A percentile compares a stretch with the other conserved stretches of the same genome.
Conservation (phyloP, 768 basidiomycete genomes). For the Phylloporus sp. region DNA sequence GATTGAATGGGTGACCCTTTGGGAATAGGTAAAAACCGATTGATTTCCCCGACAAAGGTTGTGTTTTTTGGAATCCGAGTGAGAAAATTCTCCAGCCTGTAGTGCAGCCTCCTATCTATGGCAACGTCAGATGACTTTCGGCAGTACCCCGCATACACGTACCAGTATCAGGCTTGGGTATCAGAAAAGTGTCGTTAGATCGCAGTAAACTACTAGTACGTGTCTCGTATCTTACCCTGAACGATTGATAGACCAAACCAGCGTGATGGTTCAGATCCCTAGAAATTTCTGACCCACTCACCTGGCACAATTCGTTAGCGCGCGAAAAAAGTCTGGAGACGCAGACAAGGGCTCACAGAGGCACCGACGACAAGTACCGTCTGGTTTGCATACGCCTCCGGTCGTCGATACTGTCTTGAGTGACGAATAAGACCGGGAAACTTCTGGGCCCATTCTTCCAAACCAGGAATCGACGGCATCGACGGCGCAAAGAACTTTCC, state of each 20-base stretch:
- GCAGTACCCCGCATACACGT: no score
- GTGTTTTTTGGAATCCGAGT: slow-evolving; percentile 4
- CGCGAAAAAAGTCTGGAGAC: background rate
- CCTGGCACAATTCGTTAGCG: background rate
- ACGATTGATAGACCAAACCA: slow-evolving; percentile 2
- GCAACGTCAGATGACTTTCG: no score
- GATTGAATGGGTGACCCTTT: slow-evolving; percentile 6
- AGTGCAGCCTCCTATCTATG: no score
- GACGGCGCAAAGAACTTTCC: slow-evolving; percentile 7
- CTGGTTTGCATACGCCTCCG: slow-evolving; percentile 32
- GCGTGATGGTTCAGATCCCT: slow-evolving; percentile 6
- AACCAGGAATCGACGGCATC: slow-evolving; percentile 9
- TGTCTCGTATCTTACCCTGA: slow-evolving; percentile 1
- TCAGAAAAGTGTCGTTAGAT: background rate
- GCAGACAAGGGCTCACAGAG: no score
- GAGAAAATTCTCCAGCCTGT: no score
- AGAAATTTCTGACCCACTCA: slow-evolving; percentile 7
- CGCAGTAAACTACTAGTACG: no score
- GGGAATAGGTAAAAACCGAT: no score
- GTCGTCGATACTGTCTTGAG: slow-evolving; percentile 39
- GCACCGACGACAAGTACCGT: no score
- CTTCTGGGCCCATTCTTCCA: slow-evolving; percentile 7
- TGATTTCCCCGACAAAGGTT: slow-evolving; percentile 9
- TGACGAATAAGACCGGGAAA: slow-evolving; percentile 35
- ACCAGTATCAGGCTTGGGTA: slow-evolving; percentile 2